Percentiles rank a stretch among this genome's conserved stretches.
Conservation (phyloP, 768 basidiomycete species). For the Agrocybe chaxingu region DNA sequence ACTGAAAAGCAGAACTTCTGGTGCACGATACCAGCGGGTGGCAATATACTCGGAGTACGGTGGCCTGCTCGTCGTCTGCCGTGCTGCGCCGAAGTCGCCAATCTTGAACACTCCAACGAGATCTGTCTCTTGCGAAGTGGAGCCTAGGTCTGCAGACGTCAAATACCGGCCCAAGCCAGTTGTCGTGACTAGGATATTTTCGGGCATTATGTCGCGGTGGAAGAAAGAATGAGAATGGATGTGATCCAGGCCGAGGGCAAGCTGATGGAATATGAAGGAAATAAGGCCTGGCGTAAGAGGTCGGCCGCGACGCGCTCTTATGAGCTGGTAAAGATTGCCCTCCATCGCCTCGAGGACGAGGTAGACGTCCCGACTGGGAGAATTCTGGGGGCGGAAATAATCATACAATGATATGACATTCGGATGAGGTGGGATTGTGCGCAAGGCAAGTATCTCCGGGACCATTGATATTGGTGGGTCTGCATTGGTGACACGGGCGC, state of each 20-base stretch:
- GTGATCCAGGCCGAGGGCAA: slow-evolving; percentile 81
- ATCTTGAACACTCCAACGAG: slow-evolving; percentile 92
- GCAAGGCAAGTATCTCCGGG: slow-evolving; percentile 33
- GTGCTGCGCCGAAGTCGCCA: slow-evolving; percentile 91
- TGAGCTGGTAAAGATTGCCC: slow-evolving; percentile 95
- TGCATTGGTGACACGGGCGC: not conserved
- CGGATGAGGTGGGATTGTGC: slow-evolving; percentile 84
- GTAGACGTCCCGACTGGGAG: slow-evolving; percentile 68
- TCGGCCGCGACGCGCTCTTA: slow-evolving; percentile 86
- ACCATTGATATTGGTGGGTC: slow-evolving; percentile 1
- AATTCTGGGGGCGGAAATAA: slow-evolving; percentile 84
- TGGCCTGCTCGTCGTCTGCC: slow-evolving; percentile 72
- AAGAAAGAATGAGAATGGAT: slow-evolving; percentile 88
- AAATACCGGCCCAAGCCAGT: slow-evolving; percentile 88
- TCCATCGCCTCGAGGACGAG: slow-evolving; percentile 99
- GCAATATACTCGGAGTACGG: slow-evolving; percentile 98
- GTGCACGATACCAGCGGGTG: slow-evolving; percentile 95
- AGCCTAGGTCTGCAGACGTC: slow-evolving; percentile 50
- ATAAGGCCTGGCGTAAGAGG: slow-evolving; percentile 88
- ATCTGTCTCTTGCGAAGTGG: slow-evolving; percentile 67
- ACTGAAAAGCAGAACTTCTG: slow-evolving; percentile 84
- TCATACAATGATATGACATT: slow-evolving; percentile 96
- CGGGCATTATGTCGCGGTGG: slow-evolving; percentile 97
- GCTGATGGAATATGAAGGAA: slow-evolving; percentile 87
- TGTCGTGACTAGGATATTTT: slow-evolving; percentile 94